Evolutionary conservation across 257 asterid species (phyloP).

Genomic region (Osmanthus fragrans): DNA sequence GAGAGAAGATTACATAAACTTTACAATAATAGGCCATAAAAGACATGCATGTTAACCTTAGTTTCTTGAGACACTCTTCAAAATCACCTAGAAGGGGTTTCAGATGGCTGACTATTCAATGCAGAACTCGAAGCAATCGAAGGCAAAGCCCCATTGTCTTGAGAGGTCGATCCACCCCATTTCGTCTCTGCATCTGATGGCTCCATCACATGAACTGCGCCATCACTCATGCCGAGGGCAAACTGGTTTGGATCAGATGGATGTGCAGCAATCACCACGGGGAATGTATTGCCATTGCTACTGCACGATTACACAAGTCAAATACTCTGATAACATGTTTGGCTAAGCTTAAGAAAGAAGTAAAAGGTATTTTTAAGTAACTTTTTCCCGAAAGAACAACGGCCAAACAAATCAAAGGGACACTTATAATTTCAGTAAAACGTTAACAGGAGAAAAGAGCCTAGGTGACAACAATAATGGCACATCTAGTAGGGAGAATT

Average conservation of each 20-base stretch:
- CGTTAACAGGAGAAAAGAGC: background rate
- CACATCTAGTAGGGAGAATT: background rate
- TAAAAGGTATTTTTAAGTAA: too few relatives aligned
- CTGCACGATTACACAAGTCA: constrained; percentile 32
- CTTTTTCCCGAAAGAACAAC: background rate
- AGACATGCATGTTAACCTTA: background rate
- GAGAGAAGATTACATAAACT: constrained; percentile 17
- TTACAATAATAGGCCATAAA: constrained; percentile 35
- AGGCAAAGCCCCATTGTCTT: constrained; percentile 70
- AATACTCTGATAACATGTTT: background rate
- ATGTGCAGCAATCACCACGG: constrained; percentile 83
- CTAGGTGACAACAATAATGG: background rate
- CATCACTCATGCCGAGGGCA: constrained; percentile 94
- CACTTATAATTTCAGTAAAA: too few relatives aligned
- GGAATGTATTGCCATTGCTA: constrained; percentile 39
- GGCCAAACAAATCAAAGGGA: background rate
- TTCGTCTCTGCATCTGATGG: constrained; percentile 76
- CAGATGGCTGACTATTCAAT: constrained; percentile 83
- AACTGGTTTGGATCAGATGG: constrained; percentile 81
- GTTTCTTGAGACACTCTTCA: constrained; percentile 4
- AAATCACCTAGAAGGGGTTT: constrained; percentile 79
- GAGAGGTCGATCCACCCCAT: constrained; percentile 77
- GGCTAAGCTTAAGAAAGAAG: background rate
- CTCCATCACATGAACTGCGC: constrained; percentile 74
- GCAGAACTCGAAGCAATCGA: constrained; percentile 81